Base-by-base conservation (phyloP, 257 asterid species). In the Vinca minor region DNA sequence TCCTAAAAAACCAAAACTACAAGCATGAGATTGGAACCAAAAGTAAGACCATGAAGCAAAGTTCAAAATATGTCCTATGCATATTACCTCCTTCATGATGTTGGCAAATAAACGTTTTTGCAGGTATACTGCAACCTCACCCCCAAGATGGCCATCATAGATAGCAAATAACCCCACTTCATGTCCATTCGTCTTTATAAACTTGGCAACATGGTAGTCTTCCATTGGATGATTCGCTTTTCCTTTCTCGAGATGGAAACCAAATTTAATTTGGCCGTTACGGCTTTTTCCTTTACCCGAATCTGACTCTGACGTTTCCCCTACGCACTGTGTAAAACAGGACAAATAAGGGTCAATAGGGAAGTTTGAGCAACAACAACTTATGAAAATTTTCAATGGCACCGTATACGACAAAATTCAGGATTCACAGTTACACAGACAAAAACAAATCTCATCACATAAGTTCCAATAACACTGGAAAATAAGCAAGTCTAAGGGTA, bases 201-300 rank as follows among this genome's bases (percentile, higher is more conserved):
- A 84, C 59, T 82, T 81, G 3, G 95, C 95, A 0, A 89, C 94
- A 68, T 87, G 94, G 83, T 75, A 87, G 77, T 89, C 96, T 79
- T 89, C 96, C 95, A 89, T 89, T 0, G 85, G 89, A 70, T 89
- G 95, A 71, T 36, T 80, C 34, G 94, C 94, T 66, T 80, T 81
- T 46, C 96, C 88, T 63, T 84, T 82, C 65, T 74, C 75, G 42
- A 84, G 79, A 69, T 76, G 70, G 65, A 75, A 82, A 32, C 91
- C 91, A 72, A 71, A 84, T 57, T 75, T 82, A 34, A 72, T 66
- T 23, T 61, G 58, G 13, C 83, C 84, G 21, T 25, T 72, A 8
- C 59, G 76, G 67, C 61, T 79, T 64, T 23, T 79, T 66, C 84
- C 84, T 59, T 64, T 71, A 3, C 83, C 83, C n/a, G 79, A 63